These are phyloP conservation scores for Euphorbia pulcherrima DNA, from an alignment of 345 rosid genomes.

Conservation along the genomic window DNA sequence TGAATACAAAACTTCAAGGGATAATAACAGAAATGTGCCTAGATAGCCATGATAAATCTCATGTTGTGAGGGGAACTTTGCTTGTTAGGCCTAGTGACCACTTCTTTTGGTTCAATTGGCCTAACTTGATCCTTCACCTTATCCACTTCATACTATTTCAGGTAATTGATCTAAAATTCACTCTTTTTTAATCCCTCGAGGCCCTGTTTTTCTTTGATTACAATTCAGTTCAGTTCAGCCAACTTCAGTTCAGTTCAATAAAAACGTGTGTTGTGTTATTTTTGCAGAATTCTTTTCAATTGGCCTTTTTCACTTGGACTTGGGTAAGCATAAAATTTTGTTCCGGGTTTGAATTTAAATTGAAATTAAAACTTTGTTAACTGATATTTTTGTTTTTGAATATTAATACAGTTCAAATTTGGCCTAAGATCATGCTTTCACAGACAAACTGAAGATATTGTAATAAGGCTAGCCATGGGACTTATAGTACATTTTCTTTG, in stretches of 20 bases:
- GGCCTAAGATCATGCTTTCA: constrained; percentile 62
- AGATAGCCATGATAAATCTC: constrained; percentile 45
- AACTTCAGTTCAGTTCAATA: too few species aligned
- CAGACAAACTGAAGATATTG: constrained; percentile 33
- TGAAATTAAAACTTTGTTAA: not conserved
- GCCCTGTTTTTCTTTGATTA: too few species aligned
- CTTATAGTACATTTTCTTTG: constrained; percentile 43
- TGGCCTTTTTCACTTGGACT: constrained; percentile 89
- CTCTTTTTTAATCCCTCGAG: too few species aligned
- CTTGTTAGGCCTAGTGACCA: constrained; percentile 60
- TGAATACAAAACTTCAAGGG: constrained; percentile 54
- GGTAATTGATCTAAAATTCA: constrained; percentile 25
- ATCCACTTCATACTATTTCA: constrained; percentile 56
- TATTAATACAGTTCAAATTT: constrained; percentile 43
- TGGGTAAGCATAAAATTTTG: constrained; percentile 36
- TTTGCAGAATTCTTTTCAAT: constrained; percentile 81
- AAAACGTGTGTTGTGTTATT: not conserved
- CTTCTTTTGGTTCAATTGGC: constrained; percentile 55
- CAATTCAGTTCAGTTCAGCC: too few species aligned
- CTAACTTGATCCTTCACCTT: constrained; percentile 50
- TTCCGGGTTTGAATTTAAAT: not conserved
- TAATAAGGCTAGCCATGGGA: constrained; percentile 46
- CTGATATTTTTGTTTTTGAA: not conserved
- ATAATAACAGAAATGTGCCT: constrained; percentile 57
- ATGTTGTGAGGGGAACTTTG: constrained; percentile 48